These are phyloP conservation scores for Fusarium napiforme DNA, from an alignment of 2,329 filamentous ascomycete genomes.

Conservation along the genomic window DNA sequence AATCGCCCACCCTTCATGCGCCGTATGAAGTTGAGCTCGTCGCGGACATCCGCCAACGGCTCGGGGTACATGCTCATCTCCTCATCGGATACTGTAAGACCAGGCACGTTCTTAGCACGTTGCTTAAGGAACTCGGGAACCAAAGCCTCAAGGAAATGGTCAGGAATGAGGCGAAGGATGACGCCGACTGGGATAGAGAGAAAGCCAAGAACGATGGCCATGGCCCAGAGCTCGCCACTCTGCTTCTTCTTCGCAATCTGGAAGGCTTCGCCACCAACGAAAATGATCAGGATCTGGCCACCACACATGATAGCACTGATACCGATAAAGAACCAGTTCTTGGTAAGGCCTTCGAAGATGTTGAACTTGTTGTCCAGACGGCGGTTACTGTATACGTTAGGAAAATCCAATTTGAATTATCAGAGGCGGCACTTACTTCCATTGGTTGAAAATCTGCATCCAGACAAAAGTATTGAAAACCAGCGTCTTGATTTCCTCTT, in stretches of 20 bases:
- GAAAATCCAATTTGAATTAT: neutral
- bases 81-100: conserved; percentile 72
- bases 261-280: conserved; percentile 85
- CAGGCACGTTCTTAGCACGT: conserved; percentile 59
- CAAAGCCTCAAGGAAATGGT: conserved; percentile 68
- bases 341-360: conserved; percentile 87
- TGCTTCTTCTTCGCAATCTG: conserved; percentile 71
- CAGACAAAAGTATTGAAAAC: conserved; percentile 99
- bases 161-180: conserved; percentile 83
- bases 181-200: conserved; percentile 88
- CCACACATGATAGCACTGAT: conserved; percentile 91
- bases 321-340: conserved; percentile 88
- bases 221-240: conserved; percentile 83
- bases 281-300: conserved; percentile 90
- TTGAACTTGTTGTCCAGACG: conserved; percentile 95
- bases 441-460: conserved; percentile 99
- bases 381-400: conserved; percentile 71
- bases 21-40: conserved; percentile 84
- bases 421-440: conserved; percentile 73
- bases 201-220: conserved; percentile 84
- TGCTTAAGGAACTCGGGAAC: conserved; percentile 66
- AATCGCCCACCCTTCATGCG: conserved; percentile 83
- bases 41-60: conserved; percentile 77
- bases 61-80: conserved; percentile 77
- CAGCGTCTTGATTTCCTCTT: conserved; percentile 74